Conservation (phyloP, 129 eudicot species). For the Sambucus nigra region DNA sequence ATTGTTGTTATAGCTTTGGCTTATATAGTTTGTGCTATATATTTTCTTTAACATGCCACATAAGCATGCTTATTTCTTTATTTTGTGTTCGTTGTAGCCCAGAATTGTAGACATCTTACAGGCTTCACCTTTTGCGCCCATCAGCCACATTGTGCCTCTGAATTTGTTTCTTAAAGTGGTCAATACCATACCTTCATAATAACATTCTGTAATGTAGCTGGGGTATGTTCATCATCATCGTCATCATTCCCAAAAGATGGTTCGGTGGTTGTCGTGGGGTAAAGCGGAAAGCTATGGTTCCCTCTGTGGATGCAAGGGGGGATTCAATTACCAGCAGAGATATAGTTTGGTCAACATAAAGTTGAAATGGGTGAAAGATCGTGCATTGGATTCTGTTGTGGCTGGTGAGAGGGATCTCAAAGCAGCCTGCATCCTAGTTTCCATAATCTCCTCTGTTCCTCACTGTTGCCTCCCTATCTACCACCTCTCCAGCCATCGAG, state of each 20-base stretch:
- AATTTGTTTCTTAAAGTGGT: no score
- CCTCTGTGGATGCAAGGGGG: slow-evolving; percentile 5
- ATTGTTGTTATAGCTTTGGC: no score
- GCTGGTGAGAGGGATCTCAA: slow-evolving; percentile 46
- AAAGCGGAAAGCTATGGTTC: background rate
- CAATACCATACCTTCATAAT: no score
- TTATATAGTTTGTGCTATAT: no score
- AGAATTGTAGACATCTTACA: no score
- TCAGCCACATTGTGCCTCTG: no score
- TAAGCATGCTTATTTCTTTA: no score
- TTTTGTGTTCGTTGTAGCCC: no score
- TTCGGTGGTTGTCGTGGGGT: slow-evolving; percentile 8
- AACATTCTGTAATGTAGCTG: no score
- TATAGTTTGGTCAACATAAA: slow-evolving; percentile 56
- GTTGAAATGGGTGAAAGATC: slow-evolving; percentile 74
- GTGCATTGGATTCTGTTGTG: slow-evolving; percentile 53
- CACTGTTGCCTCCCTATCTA: slow-evolving; percentile 42
- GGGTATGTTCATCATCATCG: no score
- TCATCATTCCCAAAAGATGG: slow-evolving; percentile 11
- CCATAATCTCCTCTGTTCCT: slow-evolving; percentile 40
- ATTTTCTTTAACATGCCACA: no score
- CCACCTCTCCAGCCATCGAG: slow-evolving; percentile 35
- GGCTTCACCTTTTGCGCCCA: no score
- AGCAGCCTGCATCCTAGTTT: slow-evolving; percentile 55
- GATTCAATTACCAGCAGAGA: slow-evolving; percentile 35